These are phyloP conservation scores for Xylariaceae sp. DNA, from an alignment of 2,329 filamentous ascomycete species.

Conservation along the genomic window DNA sequence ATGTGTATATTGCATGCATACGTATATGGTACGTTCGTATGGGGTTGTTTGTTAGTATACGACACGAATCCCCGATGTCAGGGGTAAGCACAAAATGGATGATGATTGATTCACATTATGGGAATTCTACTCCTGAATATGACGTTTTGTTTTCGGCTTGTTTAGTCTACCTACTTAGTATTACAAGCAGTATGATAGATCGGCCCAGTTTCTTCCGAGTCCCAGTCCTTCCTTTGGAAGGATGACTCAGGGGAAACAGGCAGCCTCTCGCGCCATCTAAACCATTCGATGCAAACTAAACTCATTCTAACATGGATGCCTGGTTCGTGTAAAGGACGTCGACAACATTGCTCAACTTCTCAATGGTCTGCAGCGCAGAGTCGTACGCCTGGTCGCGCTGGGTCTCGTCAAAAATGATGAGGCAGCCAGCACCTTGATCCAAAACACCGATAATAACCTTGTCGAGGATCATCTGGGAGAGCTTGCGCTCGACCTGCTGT, in stretches of 20 bases:
- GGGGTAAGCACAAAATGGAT: too few relatives aligned
- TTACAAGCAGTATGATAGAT: conserved; percentile 15
- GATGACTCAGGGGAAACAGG: not conserved
- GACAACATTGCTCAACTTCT: conserved; percentile 94
- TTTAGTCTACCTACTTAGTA: conserved; percentile 18
- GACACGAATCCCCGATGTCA: too few relatives aligned
- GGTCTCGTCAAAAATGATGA: conserved; percentile 95
- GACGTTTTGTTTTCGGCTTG: conserved; percentile 6
- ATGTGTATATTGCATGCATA: too few relatives aligned
- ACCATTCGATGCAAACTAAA: not conserved
- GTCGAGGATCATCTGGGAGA: conserved; percentile 99
- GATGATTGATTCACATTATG: not conserved
- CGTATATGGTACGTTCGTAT: too few relatives aligned
- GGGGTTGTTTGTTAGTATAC: too few relatives aligned
- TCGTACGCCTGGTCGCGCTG: conserved; percentile 92
- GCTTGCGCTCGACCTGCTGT: conserved; percentile 93
- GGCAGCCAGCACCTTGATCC: conserved; percentile 93
- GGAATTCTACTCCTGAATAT: not conserved
- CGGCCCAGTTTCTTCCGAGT: not conserved
- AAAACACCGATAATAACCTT: conserved; percentile 97
- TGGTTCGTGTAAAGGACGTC: conserved; percentile 98
- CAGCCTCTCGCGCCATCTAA: conserved; percentile 1
- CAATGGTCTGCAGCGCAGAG: conserved; percentile 87
- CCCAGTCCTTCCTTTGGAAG: not conserved
- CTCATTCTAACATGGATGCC: conserved; percentile 82